Conservation (phyloP, 2,329 filamentous ascomycete genomes). For the Septoria petroselini region DNA sequence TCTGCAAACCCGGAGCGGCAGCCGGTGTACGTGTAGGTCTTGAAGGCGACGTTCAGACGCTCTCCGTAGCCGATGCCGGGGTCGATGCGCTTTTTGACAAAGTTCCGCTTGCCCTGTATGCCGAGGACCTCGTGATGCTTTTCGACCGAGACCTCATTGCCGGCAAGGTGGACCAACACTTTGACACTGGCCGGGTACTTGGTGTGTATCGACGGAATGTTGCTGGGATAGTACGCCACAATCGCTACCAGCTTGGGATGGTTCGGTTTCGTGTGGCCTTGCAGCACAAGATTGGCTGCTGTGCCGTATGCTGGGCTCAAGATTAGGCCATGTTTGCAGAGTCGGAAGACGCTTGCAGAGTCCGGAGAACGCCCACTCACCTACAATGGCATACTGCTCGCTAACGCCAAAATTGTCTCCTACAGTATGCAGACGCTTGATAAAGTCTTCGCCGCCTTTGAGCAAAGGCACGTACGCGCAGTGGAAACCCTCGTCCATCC, state of each 20-base stretch:
- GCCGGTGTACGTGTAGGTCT: slow-evolving; percentile 55
- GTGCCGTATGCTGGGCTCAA: slow-evolving; percentile 58
- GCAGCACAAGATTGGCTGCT: slow-evolving; percentile 58
- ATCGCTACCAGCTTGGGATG: slow-evolving; percentile 57
- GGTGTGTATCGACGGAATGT: slow-evolving; percentile 52
- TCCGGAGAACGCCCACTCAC: slow-evolving; percentile 45
- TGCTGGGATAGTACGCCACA: slow-evolving; percentile 61
- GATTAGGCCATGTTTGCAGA: no score
- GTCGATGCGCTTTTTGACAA: slow-evolving; percentile 49
- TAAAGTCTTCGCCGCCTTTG: slow-evolving; percentile 49
- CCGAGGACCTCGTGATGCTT: slow-evolving; percentile 52
- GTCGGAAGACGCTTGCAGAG: no score
- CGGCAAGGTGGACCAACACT: slow-evolving; percentile 59
- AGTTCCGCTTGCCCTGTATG: slow-evolving; percentile 52
- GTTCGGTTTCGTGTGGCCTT: slow-evolving; percentile 55
- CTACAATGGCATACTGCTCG: slow-evolving; percentile 62
- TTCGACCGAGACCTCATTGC: slow-evolving; percentile 48
- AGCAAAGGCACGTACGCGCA: slow-evolving; percentile 55
- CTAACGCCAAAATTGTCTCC: slow-evolving; percentile 54
- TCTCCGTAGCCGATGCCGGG: slow-evolving; percentile 52
- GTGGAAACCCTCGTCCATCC: slow-evolving; percentile 60
- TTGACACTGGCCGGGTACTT: slow-evolving; percentile 45
- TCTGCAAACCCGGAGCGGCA: slow-evolving; percentile 67
- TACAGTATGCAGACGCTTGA: slow-evolving; percentile 50
- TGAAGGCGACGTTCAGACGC: slow-evolving; percentile 45